Evolutionary conservation across 495 filamentous ascomycete species (phyloP), one percentile per base, ranked within the genome.

Genomic region (Xylaria longipes): DNA sequence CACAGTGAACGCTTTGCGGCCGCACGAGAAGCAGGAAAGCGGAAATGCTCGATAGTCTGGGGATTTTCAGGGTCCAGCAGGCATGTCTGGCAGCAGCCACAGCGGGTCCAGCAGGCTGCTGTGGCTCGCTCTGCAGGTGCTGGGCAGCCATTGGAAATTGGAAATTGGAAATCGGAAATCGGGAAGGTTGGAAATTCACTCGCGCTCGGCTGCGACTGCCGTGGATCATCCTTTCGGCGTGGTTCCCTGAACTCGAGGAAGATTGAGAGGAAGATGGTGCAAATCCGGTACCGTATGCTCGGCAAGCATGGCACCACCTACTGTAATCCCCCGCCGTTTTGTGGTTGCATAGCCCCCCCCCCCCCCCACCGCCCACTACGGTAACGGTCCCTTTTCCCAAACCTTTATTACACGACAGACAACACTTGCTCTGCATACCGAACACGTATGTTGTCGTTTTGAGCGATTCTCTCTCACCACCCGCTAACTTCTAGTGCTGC

Each of bases 321-420:
- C 39, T 8, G 5, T 41, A 37, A 37, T 27, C 22, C 48, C 48
- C 48, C 15, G 43, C 43, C 5, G 43, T 45, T 45, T 20, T 20
- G 43, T 45, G 43, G 43, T n/a, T 1, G 54, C 29, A 57, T 20
- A n/a, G 15, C 4, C 17, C 31, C 58, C 48, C 48, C 2, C 48
- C 48, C 2, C 48, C 58, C 35, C 57, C 57, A 35, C 33, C 8
- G 33, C 31, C 17, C 57, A 11, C 20, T 60, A 12, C 5, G 20
- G 17, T 1, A 37, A 12, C 5, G 20, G 17, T 1, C 33, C 33
- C 20, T 5, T 35, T 22, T 17, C 20, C 57, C 3, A 22, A 60
- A 22, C 15, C 57, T 60, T 60, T 60, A n/a, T 27, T 43, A 63
- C 11, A 62, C n/a, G 58, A 17, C 58, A 41, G 58, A 17, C 58